These are phyloP conservation scores for Endocalyx cinctus DNA, from an alignment of 2,329 filamentous ascomycete genomes.

Conservation along the genomic window DNA sequence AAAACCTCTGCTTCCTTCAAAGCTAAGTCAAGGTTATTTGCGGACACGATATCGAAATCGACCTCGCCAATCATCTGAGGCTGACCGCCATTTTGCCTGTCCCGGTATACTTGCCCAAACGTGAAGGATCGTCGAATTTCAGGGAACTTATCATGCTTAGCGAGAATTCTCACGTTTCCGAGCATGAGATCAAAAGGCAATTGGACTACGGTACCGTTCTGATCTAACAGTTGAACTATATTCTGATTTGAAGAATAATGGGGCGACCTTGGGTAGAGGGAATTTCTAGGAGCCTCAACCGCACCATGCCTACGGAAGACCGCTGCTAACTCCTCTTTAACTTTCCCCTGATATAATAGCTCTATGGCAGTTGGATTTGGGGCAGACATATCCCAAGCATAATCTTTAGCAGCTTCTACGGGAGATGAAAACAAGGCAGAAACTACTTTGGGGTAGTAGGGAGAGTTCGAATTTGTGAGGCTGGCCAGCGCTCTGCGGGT, in stretches of 20 bases:
- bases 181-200: conserved; percentile 92
- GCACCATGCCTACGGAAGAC: conserved; percentile 90
- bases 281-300: conserved; percentile 69
- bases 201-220: conserved; percentile 82
- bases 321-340: conserved; percentile 67
- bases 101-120: conserved; percentile 84
- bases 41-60: conserved; percentile 93
- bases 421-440: conserved; percentile 76
- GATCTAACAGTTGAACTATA: conserved; percentile 75
- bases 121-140: conserved; percentile 73
- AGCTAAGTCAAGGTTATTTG: conserved; percentile 73
- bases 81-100: conserved; percentile 72
- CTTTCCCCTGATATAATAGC: conserved; percentile 65
- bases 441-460: conserved; percentile 86
- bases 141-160: conserved; percentile 58
- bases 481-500: conserved; percentile 79
- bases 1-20: conserved; percentile 91
- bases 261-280: conserved; percentile 75
- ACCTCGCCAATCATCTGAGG: conserved; percentile 82
- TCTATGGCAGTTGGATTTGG: conserved; percentile 52
- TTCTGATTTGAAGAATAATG: conserved; percentile 65
- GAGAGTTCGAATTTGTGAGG: conserved; percentile 75
- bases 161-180: conserved; percentile 79
- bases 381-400: conserved; percentile 68
- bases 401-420: conserved; percentile 75